phyloP scores from a whole-genome alignment of 768 basidiomycete genomes.

The Hygrophoropsis aurantiaca region DNA sequence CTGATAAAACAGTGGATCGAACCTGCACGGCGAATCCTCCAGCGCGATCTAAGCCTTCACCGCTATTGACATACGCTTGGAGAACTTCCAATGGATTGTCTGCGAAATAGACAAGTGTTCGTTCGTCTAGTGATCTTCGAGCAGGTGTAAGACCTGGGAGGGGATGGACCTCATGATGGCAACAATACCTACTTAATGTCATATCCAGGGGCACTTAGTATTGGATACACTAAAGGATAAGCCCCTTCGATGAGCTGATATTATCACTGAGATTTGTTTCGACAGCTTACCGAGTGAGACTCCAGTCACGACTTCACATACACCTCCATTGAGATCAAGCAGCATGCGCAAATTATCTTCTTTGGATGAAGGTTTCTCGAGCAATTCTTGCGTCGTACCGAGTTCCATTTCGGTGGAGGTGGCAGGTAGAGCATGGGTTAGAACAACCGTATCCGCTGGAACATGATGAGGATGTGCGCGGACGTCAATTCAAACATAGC shows the following conservation, averaged over 20 bases:
- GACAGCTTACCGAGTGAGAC: slow-evolving; percentile 69
- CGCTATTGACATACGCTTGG: slow-evolving; percentile 79
- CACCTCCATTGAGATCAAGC: slow-evolving; percentile 78
- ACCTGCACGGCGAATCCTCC: slow-evolving; percentile 97
- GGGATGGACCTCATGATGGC: background rate
- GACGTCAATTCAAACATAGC: background rate
- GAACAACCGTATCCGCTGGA: slow-evolving; percentile 89
- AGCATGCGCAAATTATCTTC: slow-evolving; percentile 87
- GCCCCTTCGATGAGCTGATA: background rate
- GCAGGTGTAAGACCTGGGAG: background rate
- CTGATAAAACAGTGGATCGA: slow-evolving; percentile 12
- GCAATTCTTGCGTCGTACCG: slow-evolving; percentile 60
- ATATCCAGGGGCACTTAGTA: slow-evolving; percentile 76
- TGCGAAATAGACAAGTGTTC: slow-evolving; percentile 74
- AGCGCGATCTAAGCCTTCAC: slow-evolving; percentile 84
- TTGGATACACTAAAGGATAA: slow-evolving; percentile 60
- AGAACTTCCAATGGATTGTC: slow-evolving; percentile 60
- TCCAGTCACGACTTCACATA: slow-evolving; percentile 93
- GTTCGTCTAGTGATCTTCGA: slow-evolving; percentile 78
- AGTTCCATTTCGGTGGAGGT: slow-evolving; percentile 46
- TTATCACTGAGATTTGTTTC: background rate
- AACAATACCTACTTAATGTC: slow-evolving; percentile 51
- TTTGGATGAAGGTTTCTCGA: slow-evolving; percentile 85
- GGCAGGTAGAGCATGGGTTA: slow-evolving; percentile 69
- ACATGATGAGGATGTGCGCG: background rate